phyloP scores from a whole-genome alignment of 2,329 filamentous ascomycete species.

The Helminthosporium solani region DNA sequence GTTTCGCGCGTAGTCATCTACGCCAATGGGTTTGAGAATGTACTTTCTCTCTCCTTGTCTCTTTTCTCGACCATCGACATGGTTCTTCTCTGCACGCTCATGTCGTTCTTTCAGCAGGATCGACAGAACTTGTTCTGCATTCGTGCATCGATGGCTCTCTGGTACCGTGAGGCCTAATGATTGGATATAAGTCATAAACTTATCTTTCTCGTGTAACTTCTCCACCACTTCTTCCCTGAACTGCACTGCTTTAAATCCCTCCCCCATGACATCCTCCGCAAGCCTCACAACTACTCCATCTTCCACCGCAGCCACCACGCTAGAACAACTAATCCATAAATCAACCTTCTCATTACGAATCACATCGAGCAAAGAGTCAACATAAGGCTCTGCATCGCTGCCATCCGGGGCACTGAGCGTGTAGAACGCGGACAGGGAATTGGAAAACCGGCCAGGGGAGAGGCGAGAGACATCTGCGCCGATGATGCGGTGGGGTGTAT shows the following conservation, averaged over 20 bases:
- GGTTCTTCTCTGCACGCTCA: not conserved
- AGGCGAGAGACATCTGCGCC: conserved; percentile 61
- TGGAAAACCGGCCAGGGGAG: conserved; percentile 56
- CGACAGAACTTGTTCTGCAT: conserved; percentile 53
- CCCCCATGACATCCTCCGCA: conserved; percentile 43
- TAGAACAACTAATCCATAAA: conserved; percentile 73
- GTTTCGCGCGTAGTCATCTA: conserved; percentile 60
- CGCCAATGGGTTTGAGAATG: conserved; percentile 65
- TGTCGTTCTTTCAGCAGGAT: conserved; percentile 46
- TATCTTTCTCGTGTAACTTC: conserved; percentile 63
- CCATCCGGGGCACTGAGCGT: conserved; percentile 41
- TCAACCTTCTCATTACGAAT: conserved; percentile 62
- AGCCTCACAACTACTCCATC: conserved; percentile 62
- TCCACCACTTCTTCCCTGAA: conserved; percentile 59
- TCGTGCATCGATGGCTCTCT: conserved; percentile 54
- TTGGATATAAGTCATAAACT: conserved; percentile 61
- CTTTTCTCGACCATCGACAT: conserved; percentile 10
- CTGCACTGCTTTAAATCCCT: conserved; percentile 63
- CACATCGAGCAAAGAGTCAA: conserved; percentile 58
- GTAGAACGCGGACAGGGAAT: conserved; percentile 58
- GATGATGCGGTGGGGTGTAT: conserved; percentile 67
- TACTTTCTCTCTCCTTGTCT: conserved; percentile 51
- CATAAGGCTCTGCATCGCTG: conserved; percentile 52
- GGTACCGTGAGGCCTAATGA: conserved; percentile 45
- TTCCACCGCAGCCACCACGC: conserved; percentile 64